Conservation (phyloP, 768 basidiomycete genomes). For the Podaxis sp. region DNA sequence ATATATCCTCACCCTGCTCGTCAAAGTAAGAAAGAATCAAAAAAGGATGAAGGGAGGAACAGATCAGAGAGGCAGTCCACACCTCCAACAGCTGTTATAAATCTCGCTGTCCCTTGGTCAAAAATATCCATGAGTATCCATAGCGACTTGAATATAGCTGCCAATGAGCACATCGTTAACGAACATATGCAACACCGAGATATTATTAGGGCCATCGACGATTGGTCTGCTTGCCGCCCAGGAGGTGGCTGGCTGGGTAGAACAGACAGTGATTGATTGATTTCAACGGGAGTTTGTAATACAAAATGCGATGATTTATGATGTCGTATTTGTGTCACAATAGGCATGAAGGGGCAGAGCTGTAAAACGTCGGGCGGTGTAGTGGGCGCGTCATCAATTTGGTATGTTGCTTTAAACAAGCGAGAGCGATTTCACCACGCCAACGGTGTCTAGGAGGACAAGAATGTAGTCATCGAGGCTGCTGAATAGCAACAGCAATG, state of each 20-base stretch:
- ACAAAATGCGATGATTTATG: no score
- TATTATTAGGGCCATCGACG: neutral
- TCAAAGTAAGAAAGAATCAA: conserved; percentile 8
- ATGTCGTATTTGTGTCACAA: neutral
- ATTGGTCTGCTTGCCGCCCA: neutral
- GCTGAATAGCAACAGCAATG: neutral
- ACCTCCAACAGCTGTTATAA: conserved; percentile 10
- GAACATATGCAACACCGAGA: neutral
- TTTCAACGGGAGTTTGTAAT: neutral
- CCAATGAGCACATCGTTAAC: neutral
- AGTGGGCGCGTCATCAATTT: neutral
- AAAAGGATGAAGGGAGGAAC: conserved; percentile 13
- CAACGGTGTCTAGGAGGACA: conserved; percentile 1
- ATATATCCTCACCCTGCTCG: conserved; percentile 21
- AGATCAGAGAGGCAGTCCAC: conserved; percentile 1
- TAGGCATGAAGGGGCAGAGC: neutral
- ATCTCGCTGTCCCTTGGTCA: conserved; percentile 12
- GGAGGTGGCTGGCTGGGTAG: neutral
- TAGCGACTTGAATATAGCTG: conserved; percentile 4
- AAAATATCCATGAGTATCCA: conserved; percentile 6
- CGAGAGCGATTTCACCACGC: neutral
- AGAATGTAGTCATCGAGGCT: neutral
- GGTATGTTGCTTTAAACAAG: neutral
- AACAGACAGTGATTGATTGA: conserved; percentile 3
- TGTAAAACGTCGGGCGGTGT: neutral